Evolutionary conservation across 768 basidiomycete genomes (phyloP), one percentile per base, ranked within the genome.

Genomic region (Boletus sp.): DNA sequence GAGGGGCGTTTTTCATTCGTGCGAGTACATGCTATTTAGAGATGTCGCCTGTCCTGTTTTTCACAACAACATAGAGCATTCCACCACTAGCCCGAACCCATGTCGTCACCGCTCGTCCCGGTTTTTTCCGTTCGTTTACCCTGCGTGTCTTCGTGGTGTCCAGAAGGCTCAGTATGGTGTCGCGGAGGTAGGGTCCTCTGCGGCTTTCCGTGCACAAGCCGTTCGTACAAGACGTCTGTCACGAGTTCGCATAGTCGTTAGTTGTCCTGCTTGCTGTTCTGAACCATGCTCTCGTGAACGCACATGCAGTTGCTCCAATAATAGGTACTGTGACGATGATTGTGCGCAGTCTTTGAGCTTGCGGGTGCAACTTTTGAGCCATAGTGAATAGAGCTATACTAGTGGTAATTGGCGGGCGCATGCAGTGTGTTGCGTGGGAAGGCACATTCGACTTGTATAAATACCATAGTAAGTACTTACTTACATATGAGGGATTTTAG

Each of bases 251-350:
- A 44, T 5, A 4, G 10, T 11, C 40, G 55, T 64, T 21, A 62
- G 57, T 52, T n/a, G 25, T 50, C n/a, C 40, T 6, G 45, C 21
- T 33, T 17, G 56, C 29, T 19, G 23, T 25, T n/a, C 41, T 43
- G 37, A 40, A 50, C 14, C 30, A 44, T 21, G 17, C 9, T 38
- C 30, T 47, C 51, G 27, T 35, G 29, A 45, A 62, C 83, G 55
- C 52, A 89, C 87, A 78, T 46, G 83, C 80, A 13, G 81, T 82
- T 6, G 79, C 85, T 27, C 77, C 83, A 47, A 88, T 83, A 41
- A 89, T 77, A 4, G 87, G 87, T 13, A 83, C 58, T 0, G 85
- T 76, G 38, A 85, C 73, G 40, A 89, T 83, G 54, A 89, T 79
- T 27, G 76, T 80, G 21, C 77, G 77, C 48, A 78, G 66, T 55